Base-by-base conservation (phyloP, 2,329 filamentous ascomycete genomes). In the Chrysoporthe cubensis region DNA sequence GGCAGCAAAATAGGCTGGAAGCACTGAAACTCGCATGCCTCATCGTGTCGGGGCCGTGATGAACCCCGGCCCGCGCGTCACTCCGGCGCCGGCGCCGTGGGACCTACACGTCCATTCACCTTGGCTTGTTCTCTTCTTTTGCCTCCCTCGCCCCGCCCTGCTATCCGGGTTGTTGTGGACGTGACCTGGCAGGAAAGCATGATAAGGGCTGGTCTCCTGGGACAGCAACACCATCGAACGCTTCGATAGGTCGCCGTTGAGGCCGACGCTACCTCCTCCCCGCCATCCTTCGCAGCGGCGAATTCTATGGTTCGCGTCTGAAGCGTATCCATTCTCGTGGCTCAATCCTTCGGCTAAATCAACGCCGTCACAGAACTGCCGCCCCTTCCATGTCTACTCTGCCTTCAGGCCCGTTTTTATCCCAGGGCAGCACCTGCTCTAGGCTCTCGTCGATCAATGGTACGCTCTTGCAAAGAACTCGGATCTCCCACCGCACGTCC, bases 311-410 rank as follows among this genome's bases (percentile, higher is more conserved):
- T 50, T 50, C 21, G 14, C 32, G 16, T 26, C 8, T 14, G 11
- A 34, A 18, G 8, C 56, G 37, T 34, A 9, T 40, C 37, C 37
- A 40, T 40, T 40, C 37, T 40, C n/a, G 9, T 62, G 59, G 59
- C 44, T 50, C 44, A 62, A 44, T 26, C 21, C 44, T 48, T n/a
- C 59, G 59, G 59, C 59, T 62, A 62, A 62, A 62, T 62, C 11
- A 16, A 21, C 9, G 18, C 26, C 59, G 26, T 26, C 59, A 18
- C 14, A 34, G 44, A 46, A 62, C 43, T 62, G 44, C 59, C 32
- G 59, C 43, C 44, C 16, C 26, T 21, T 26, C 58, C 58, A n/a
- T 26, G 26, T 48, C 58, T 44, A 42, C 43, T 58, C 18, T 60
- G 40, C 9, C 37, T 21, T 26, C 4, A 42, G 32, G 56, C 13